Base-by-base conservation (phyloP, 2,329 filamentous ascomycete genomes). In the Simplicillium sp. region DNA sequence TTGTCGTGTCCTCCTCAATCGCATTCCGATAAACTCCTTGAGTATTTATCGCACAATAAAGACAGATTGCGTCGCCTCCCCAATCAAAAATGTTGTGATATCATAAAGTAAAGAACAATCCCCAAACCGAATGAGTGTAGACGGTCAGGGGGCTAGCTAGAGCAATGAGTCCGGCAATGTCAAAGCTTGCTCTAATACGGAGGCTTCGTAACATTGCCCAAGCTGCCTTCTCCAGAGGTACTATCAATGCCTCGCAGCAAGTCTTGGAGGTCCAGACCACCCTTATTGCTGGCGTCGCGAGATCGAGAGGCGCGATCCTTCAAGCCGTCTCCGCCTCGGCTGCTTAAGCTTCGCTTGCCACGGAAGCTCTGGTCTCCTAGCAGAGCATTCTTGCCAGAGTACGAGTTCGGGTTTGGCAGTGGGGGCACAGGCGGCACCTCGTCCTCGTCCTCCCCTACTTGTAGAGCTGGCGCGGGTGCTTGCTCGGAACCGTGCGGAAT, bases 391-490 rank as follows among this genome's bases (percentile, higher is more conserved):
- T 54, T 57, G 39, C 52, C 50, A 14, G 59, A 52, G 34, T 57
- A 42, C 8, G 57, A 46, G 15, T 48, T 56, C 14, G 62, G 48
- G 40, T 58, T 60, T 12, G 73, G 75, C 46, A 79, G 54, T 1
- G 73, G 73, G 6, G 75, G 75, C 11, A 79, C 74, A 0, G 75
- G 75, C 3, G 75, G 75, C 7, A 77, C 71, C 0, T 54, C 51
- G 7, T 66, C 61, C 4, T 53, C 57, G 5, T 56, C 49, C 11
- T 59, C 58, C 4, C 46, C 46, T 3, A 56, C 56, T 11, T 60
- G 46, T 3, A 56, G 42, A 37, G 49, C 50, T 15, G 55, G 51
- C 17, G 48, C 44, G 16, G 31, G 12, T 13, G 31, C 47, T 25
- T 25, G 20, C 9, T 25, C 20, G 9, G 20, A 25, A 5, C 50